These are phyloP conservation scores for Mycena vulgaris DNA, from an alignment of 768 basidiomycete species.

Conservation along the genomic window DNA sequence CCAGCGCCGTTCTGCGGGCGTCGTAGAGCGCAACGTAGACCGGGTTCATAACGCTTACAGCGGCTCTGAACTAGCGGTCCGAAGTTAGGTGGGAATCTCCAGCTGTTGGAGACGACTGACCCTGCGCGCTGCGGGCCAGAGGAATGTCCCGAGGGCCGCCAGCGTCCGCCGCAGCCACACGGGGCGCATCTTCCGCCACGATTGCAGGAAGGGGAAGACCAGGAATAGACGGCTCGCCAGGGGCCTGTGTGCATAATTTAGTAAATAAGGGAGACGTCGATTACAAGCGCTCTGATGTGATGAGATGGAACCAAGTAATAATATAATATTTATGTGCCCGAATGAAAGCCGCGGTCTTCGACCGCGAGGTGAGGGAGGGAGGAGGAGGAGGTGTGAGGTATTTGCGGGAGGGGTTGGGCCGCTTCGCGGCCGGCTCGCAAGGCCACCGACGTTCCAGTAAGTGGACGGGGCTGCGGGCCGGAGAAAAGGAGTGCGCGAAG, in stretches of 20 bases:
- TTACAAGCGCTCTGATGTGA: no score
- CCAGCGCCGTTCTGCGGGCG: conserved; percentile 34
- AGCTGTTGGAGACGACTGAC: no score
- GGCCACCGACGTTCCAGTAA: no score
- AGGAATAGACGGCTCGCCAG: conserved; percentile 44
- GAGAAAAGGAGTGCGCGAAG: no score
- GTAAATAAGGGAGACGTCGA: background rate
- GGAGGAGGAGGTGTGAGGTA: no score
- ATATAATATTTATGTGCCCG: background rate
- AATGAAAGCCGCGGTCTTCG: no score
- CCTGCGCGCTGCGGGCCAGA: conserved; percentile 41
- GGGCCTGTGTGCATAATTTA: conserved; percentile 31
- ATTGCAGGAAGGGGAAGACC: conserved; percentile 43
- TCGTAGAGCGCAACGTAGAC: conserved; percentile 38
- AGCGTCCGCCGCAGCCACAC: no score
- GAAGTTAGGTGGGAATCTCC: background rate
- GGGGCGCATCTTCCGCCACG: conserved; percentile 42
- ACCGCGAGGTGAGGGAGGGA: no score
- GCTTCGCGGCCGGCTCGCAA: no score
- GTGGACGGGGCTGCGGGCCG: no score
- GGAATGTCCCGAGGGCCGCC: conserved; percentile 38
- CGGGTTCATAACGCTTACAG: conserved; percentile 42
- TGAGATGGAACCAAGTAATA: background rate
- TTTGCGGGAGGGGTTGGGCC: no score
- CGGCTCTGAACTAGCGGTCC: conserved; percentile 41